Evolutionary conservation across 2,329 filamentous ascomycete genomes (phyloP).

Genomic region (Hypoxylon rubiginosum): DNA sequence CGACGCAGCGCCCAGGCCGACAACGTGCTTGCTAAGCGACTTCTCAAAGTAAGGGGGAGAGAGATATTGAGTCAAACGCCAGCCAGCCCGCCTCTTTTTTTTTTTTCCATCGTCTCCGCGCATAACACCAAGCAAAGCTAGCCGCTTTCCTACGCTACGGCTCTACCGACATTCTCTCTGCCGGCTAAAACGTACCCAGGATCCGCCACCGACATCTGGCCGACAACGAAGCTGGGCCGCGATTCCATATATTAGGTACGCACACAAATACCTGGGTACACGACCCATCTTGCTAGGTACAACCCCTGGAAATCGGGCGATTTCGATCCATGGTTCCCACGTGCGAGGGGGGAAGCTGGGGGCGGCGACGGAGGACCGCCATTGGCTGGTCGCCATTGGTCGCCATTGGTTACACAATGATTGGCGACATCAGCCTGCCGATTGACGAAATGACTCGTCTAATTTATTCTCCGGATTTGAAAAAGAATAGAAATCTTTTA

Average conservation of each 20-base stretch:
- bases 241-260: slow-evolving; percentile 38
- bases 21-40: slow-evolving; percentile 23
- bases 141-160: slow-evolving; percentile 1
- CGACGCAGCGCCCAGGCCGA: slow-evolving; percentile 8
- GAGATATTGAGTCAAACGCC: slow-evolving; percentile 23
- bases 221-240: slow-evolving; percentile 33
- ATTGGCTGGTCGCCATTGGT: no score
- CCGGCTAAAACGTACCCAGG: slow-evolving; percentile 46
- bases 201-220: slow-evolving; percentile 36
- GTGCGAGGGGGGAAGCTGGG: slow-evolving; percentile 36
- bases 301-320: slow-evolving; percentile 14
- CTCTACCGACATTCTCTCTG: slow-evolving; percentile 28
- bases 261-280: not conserved
- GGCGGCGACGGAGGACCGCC: slow-evolving; percentile 17
- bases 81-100: not conserved
- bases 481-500: slow-evolving; percentile 13
- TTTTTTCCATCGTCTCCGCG: not conserved
- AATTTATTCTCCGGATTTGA: slow-evolving; percentile 22
- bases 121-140: not conserved
- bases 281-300: not conserved
- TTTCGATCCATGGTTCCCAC: slow-evolving; percentile 28
- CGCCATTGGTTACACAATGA: slow-evolving; percentile 36
- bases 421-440: slow-evolving; percentile 39
- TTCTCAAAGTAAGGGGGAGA: slow-evolving; percentile 5
- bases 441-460: slow-evolving; percentile 42